Conservation (phyloP, 2,329 filamentous ascomycete genomes). For the Trichoderma koningii region DNA sequence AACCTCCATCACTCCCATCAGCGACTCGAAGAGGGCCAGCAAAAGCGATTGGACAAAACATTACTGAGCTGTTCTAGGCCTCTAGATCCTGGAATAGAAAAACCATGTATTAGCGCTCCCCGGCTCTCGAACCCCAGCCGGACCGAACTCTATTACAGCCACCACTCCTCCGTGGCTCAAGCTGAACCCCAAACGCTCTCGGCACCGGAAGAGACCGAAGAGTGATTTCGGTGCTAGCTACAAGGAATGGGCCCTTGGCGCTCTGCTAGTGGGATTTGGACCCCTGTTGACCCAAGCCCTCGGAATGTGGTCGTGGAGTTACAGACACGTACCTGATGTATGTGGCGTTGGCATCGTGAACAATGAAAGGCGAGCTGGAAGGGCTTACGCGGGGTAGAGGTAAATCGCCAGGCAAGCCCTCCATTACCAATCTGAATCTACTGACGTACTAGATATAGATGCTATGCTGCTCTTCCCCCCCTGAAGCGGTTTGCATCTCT, state of each 20-base stretch:
- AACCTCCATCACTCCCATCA: no score
- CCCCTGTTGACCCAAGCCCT: neutral
- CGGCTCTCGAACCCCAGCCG: neutral
- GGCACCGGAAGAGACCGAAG: neutral
- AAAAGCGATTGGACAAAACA: no score
- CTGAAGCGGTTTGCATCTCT: no score
- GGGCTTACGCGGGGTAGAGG: constrained; percentile 14
- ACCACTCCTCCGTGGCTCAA: neutral
- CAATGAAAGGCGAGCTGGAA: neutral
- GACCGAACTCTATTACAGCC: constrained; percentile 14
- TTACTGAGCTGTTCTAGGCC: neutral
- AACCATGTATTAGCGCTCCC: neutral
- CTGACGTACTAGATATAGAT: no score
- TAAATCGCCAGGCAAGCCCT: neutral
- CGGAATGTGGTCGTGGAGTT: neutral
- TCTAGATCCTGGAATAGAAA: neutral
- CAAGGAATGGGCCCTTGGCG: neutral
- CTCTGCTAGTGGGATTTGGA: no score
- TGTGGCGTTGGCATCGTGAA: neutral
- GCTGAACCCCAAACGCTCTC: neutral
- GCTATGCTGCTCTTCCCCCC: neutral
- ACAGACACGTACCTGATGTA: neutral
- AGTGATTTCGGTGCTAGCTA: neutral
- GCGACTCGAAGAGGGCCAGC: no score
- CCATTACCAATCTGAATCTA: neutral